Percentiles rank a stretch among this genome's conserved stretches.
These are phyloP conservation scores for Monosporozyma servazzii DNA, from an alignment of 805 yeast species.

Conservation along the genomic window DNA sequence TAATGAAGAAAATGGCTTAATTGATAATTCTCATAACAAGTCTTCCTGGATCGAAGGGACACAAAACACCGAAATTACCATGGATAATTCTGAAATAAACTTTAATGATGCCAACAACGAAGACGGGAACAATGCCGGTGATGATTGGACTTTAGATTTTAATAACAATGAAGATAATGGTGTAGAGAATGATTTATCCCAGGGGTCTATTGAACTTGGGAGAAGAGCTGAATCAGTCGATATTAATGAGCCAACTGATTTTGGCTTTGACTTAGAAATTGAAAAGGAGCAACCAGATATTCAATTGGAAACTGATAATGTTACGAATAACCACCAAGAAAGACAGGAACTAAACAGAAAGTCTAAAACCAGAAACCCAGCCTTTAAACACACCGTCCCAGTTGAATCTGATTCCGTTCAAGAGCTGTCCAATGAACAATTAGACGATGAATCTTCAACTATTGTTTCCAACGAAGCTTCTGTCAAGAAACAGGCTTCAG, in stretches of 20 bases:
- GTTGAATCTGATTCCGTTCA: slow-evolving; percentile 12
- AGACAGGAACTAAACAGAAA: slow-evolving; percentile 9
- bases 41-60: slow-evolving; percentile 23
- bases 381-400: slow-evolving; percentile 8
- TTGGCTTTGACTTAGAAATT: slow-evolving; percentile 46
- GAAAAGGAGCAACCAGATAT: slow-evolving; percentile 27
- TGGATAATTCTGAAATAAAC: slow-evolving; percentile 1
- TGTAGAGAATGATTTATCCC: slow-evolving; percentile 28
- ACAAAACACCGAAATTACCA: slow-evolving; percentile 4
- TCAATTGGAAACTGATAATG: slow-evolving; percentile 19
- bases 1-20: slow-evolving; percentile 6
- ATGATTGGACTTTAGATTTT: slow-evolving; percentile 26
- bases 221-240: slow-evolving; percentile 36
- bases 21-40: slow-evolving; percentile 7
- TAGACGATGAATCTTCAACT: slow-evolving; percentile 15
- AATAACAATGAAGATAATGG: slow-evolving; percentile 8
- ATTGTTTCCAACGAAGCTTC: slow-evolving; percentile 13
- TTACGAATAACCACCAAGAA: slow-evolving; percentile 18
- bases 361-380: slow-evolving; percentile 7
- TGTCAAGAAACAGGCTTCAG: not conserved
- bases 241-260: slow-evolving; percentile 31
- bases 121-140: slow-evolving; percentile 18
- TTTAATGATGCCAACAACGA: not conserved
- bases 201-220: slow-evolving; percentile 59
- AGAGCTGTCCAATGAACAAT: slow-evolving; percentile 9